phyloP scores from a whole-genome alignment of 768 basidiomycete species.

The Boletus vermiculosoides region DNA sequence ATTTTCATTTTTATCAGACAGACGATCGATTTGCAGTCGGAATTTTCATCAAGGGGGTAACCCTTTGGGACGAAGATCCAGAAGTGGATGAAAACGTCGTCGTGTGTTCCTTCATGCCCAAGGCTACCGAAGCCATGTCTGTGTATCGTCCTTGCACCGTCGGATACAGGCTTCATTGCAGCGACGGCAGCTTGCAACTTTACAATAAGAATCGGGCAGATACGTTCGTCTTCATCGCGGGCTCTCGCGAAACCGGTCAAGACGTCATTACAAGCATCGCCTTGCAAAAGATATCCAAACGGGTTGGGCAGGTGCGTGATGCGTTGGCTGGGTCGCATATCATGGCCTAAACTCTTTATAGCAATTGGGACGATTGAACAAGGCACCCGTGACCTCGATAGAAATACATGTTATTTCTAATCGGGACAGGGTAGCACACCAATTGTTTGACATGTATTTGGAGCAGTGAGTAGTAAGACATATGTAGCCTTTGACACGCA shows the following conservation, averaged over 20 bases:
- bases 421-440: slow-evolving; percentile 62
- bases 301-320: slow-evolving; percentile 47
- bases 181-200: slow-evolving; percentile 55
- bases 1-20: slow-evolving; percentile 37
- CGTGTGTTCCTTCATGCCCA: slow-evolving; percentile 57
- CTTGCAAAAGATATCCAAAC: slow-evolving; percentile 55
- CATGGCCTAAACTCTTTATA: slow-evolving; percentile 18
- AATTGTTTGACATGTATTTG: slow-evolving; percentile 66
- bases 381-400: slow-evolving; percentile 48
- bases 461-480: slow-evolving; percentile 60
- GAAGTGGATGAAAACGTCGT: slow-evolving; percentile 59
- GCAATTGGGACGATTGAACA: slow-evolving; percentile 62
- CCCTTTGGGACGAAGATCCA: slow-evolving; percentile 58
- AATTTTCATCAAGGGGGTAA: slow-evolving; percentile 59
- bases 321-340: background rate
- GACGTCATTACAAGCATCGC: slow-evolving; percentile 61
- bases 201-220: slow-evolving; percentile 51
- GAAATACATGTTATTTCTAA: slow-evolving; percentile 73
- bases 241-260: slow-evolving; percentile 42
- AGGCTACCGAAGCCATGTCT: slow-evolving; percentile 46
- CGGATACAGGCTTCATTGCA: slow-evolving; percentile 57
- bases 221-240: slow-evolving; percentile 59
- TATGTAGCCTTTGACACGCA: background rate
- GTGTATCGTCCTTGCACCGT: slow-evolving; percentile 49
- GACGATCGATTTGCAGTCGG: slow-evolving; percentile 62